phyloP scores from a whole-genome alignment of 1,284 basidiomycete genomes.

The Psilocybe mexicana region DNA sequence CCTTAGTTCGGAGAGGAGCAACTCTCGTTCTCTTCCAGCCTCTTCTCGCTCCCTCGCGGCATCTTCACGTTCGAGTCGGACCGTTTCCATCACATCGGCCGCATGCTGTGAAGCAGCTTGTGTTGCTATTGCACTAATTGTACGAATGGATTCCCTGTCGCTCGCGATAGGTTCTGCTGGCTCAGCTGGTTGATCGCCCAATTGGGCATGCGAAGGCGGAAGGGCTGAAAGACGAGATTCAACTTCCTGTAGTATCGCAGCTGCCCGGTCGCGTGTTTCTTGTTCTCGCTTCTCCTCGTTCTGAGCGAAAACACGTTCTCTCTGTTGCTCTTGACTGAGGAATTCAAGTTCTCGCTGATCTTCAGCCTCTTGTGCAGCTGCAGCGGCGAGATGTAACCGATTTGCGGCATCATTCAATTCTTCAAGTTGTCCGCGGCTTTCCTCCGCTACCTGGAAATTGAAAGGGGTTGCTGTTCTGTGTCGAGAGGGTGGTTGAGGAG shows the following conservation, averaged over 20 bases:
- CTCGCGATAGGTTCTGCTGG: conserved; percentile 14
- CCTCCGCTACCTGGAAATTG: conserved; percentile 44
- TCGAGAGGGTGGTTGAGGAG: conserved; percentile 25
- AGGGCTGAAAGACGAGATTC: conserved; percentile 45
- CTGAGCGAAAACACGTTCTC: conserved; percentile 60
- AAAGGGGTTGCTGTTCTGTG: conserved; percentile 35
- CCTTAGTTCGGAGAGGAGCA: conserved; percentile 45
- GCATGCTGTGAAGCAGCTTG: conserved; percentile 57
- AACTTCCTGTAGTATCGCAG: conserved; percentile 50
- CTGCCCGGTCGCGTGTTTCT: conserved; percentile 51
- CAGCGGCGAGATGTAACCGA: conserved; percentile 45
- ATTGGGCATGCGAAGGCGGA: conserved; percentile 26
- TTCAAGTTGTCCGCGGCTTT: conserved; percentile 52
- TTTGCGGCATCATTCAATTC: conserved; percentile 56
- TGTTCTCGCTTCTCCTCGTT: conserved; percentile 56
- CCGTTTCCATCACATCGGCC: conserved; percentile 55
- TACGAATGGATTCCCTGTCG: conserved; percentile 30
- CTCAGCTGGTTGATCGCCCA: conserved; percentile 14
- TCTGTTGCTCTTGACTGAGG: conserved; percentile 60
- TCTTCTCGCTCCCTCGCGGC: conserved; percentile 52
- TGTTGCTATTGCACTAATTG: conserved; percentile 36
- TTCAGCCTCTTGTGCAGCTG: conserved; percentile 57
- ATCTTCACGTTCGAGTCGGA: conserved; percentile 61
- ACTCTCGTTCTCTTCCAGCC: conserved; percentile 52
- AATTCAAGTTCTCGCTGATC: conserved; percentile 62